A percentile compares a stretch with the other conserved stretches of the same genome.
phyloP scores from a whole-genome alignment of 495 filamentous ascomycete genomes.

The Glutinoglossum americanum region DNA sequence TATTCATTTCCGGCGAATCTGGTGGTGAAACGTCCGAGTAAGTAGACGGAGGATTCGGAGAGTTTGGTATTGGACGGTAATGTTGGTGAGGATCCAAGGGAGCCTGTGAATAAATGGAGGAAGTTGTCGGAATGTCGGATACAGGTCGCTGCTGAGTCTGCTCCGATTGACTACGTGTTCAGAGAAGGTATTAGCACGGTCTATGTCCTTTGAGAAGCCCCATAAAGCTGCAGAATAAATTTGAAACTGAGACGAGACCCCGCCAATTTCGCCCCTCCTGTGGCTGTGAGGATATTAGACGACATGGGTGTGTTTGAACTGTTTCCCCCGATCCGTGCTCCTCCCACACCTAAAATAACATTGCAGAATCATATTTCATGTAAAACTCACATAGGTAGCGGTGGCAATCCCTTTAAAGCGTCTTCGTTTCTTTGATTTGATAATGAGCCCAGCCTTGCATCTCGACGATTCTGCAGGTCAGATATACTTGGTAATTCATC shows the following conservation, averaged over 20 bases:
- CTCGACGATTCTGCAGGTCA: slow-evolving; percentile 8
- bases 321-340: neutral
- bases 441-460: neutral
- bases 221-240: neutral
- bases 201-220: neutral
- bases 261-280: neutral
- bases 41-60: slow-evolving; percentile 16
- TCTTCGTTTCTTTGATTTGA: neutral
- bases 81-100: slow-evolving; percentile 12
- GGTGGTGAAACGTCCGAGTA: slow-evolving; percentile 25
- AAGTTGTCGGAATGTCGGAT: slow-evolving; percentile 18
- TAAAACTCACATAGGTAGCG: slow-evolving; percentile 5
- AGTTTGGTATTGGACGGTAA: slow-evolving; percentile 9
- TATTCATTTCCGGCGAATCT: slow-evolving; percentile 11
- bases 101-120: slow-evolving; percentile 24
- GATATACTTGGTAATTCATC: slow-evolving; percentile 6
- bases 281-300: neutral
- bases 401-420: slow-evolving; percentile 1
- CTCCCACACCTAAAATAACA: neutral
- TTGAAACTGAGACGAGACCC: neutral
- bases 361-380: neutral
- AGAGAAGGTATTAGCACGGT: neutral
- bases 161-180: neutral
- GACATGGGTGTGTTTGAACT: neutral
- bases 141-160: slow-evolving; percentile 8